Base-by-base conservation (phyloP, 768 basidiomycete species). In the Kwoniella mangroviensis region DNA sequence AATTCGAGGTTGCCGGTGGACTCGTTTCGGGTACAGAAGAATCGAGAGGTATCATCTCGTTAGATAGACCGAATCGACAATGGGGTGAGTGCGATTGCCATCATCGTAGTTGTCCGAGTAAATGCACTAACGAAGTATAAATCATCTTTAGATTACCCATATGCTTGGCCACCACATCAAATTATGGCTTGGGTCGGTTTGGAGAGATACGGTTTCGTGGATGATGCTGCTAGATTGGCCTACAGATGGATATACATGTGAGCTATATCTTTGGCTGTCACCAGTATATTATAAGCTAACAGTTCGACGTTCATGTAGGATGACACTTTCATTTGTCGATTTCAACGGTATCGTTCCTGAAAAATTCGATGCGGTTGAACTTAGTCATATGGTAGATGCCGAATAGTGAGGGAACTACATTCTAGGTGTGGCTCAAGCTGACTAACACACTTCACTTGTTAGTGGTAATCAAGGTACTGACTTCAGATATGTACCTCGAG, bases 201-300 rank as follows among this genome's bases (percentile, higher is more conserved):
- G 24, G 94, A 97, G 75, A 90, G 96, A 63, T 99, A 99, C 79
- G 96, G 96, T 2, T 97, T 94, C 82, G 85, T 92, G 3, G 92
- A 96, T 72, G 94, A 97, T 72, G 92, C 94, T 1, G 93, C 96
- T 73, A 88, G 97, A 57, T 85, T 98, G 59, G 90, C 96, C 1
- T 99, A 99, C 84, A 87, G 96, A 63, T 99, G 92, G 89, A 87
- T 97, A n/a, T 98, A 98, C 86, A 97, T 99, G 95, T 94, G 72
- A 70, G 85, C 49, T 21, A 81, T 77, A 26, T 41, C 19, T 45
- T 40, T 26, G 21, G 51, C n/a, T 49, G 10, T 42, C 11, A 41
- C 13, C 21, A 12, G 56, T n/a, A n/a, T n/a, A n/a, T n/a, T n/a
- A n/a, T n/a, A 21, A 24, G 21, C 41, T 60, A 41, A 60, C 41